Conservation (phyloP, 176 grass and related monocot species). For the Eleusine indica region DNA sequence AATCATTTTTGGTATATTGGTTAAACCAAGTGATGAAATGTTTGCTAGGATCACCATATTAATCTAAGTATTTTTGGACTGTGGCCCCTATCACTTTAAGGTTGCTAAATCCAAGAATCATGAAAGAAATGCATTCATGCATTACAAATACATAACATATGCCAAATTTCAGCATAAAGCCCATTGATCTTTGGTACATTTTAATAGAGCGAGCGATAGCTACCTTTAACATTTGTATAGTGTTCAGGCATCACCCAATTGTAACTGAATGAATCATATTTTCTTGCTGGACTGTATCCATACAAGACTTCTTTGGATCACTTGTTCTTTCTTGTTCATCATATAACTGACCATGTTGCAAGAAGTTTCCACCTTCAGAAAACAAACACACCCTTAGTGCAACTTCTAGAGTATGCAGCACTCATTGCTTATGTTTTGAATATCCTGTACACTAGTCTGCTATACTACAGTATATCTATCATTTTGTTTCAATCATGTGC, state of each 20-base stretch:
- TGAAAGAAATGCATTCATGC: neutral
- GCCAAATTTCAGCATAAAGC: neutral
- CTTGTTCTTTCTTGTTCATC: neutral
- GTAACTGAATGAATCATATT: neutral
- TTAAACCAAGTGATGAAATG: neutral
- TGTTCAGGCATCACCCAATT: neutral
- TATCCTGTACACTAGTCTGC: neutral
- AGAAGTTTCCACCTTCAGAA: neutral
- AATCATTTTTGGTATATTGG: neutral
- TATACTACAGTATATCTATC: neutral
- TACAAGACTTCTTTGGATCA: neutral
- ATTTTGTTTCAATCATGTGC: constrained; percentile 31
- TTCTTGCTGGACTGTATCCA: neutral
- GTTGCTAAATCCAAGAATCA: neutral
- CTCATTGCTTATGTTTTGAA: neutral
- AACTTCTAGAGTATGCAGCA: neutral
- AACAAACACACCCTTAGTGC: too few species aligned
- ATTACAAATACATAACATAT: neutral
- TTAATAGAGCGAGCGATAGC: neutral
- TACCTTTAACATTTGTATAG: neutral
- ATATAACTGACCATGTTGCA: neutral
- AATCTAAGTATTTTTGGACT: neutral
- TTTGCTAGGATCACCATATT: neutral
- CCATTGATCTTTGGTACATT: too few species aligned
- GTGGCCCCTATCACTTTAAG: neutral